Evolutionary conservation across 306 rosid genomes (phyloP), one percentile per base, ranked within the genome.

Genomic region (Vigna nakashimae): DNA sequence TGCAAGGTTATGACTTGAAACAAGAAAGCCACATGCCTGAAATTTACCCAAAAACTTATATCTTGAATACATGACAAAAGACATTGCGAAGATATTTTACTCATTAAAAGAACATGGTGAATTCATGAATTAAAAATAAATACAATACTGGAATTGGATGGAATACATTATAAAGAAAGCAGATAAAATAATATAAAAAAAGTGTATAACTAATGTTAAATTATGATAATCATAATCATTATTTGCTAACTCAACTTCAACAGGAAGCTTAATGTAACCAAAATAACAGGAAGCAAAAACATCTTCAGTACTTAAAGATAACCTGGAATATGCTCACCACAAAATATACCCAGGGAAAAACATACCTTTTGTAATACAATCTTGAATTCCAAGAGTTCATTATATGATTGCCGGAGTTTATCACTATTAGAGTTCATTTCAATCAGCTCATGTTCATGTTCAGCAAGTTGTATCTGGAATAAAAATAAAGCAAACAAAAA

Each of bases 361-460:
- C 55, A 73, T 89, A 93, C 99, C 99, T 93, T 89, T 77, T 93
- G 93, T 81, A 96, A 79, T 78, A 96, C 98, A 87, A 93, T 91
- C 90, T 93, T 93, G 92, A 93, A 96, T 76, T 96, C 99, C 55
- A 96, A 69, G 75, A 96, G 99, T 88, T 96, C 99, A 71, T 96
- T 96, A 82, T 87, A 96, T 65, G 99, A 93, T 80, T 87, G 98
- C 40, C 63, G 93, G 72, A 96, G 97, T 75, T 87, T 91, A 82
- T 96, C 99, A 48, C 98, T 82, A 75, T 96, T 96, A 66, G 94
- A 90, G 79, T 92, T 96, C 94, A 86, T 90, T 87, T 96, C 98
- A 69, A 88, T 85, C 42, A 96, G 91, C 87, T 96, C 99, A 73
- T 90, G 96, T 80, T 96, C 99, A 42, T 93, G 97, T 86, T 96